Conservation (phyloP, 768 basidiomycete species). For the Mycena galopus region DNA sequence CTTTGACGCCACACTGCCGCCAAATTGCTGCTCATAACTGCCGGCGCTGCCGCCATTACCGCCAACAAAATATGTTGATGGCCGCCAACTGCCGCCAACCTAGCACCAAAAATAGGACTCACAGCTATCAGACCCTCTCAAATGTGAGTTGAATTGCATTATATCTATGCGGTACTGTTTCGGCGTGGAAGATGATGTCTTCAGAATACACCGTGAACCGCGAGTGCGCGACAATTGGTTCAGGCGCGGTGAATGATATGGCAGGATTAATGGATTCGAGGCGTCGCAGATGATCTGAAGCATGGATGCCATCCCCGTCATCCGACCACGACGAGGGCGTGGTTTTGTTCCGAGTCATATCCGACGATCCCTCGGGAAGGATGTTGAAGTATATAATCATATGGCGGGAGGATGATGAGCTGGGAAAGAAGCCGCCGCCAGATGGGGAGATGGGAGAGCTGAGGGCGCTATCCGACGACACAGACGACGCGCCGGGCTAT, state of each 20-base stretch:
- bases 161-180: conserved; percentile 59
- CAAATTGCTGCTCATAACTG: no score
- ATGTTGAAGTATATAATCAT: conserved; percentile 63
- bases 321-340: conserved; percentile 27
- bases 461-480: conserved; percentile 4
- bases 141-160: no score
- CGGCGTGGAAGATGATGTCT: conserved; percentile 64
- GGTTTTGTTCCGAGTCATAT: conserved; percentile 15
- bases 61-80: no score
- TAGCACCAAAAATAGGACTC: no score
- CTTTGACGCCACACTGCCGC: no score
- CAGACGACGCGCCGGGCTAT: conserved; percentile 35
- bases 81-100: no score
- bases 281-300: conserved; percentile 62
- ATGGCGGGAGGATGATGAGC: conserved; percentile 35
- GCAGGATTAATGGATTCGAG: conserved; percentile 74
- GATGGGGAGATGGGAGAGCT: conserved; percentile 23
- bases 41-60: no score
- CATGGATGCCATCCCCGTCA: conserved; percentile 46
- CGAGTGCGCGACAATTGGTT: conserved; percentile 64
- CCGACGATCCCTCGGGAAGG: conserved; percentile 45
- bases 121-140: no score
- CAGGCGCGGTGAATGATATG: conserved; percentile 69
- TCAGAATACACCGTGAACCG: conserved; percentile 66
- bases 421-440: conserved; percentile 30